Evolutionary conservation across 192 early-diverging fungal species (phyloP), one percentile per base, ranked within the genome.

Genomic region (Chytriomyces hyalinus): DNA sequence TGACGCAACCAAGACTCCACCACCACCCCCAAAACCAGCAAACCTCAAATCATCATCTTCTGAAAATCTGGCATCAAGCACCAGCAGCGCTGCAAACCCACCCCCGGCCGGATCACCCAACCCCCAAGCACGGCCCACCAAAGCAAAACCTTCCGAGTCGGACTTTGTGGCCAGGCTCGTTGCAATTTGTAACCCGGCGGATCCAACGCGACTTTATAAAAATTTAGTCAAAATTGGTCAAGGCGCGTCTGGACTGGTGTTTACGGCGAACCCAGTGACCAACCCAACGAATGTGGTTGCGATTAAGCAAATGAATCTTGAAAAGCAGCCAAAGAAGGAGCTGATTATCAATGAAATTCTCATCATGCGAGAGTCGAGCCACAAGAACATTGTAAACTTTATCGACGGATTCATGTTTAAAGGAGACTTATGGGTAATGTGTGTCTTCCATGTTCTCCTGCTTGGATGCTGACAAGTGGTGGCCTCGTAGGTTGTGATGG

Each of bases 241-340:
- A 84, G 95, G 93, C 15, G 96, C 96, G 20, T 98, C 95, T 59
- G 96, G 95, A 49, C 92, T 93, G 36, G 96, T 98, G n/a, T 97
- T 90, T 72, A 95, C 91, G 3, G 93, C 96, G 6, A 90, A 92
- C 82, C 89, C 90, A 43, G 80, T 91, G 0, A 68, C 80, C 4
- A 17, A 20, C 15, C 90, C 89, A 36, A 87, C 88, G 51, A 71
- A 87, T 11, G 86, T 88, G 1, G 97, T 97, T 1, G 97, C 95
- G 0, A 96, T 98, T 80, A 98, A 98, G 83, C 95, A 96, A 83
- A 98, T 97, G 94, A 94, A 96, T 71, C 83, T 98, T 59, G 91
- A 95, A 81, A 91, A 94, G 81, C 97, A 98, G 84, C 95, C 96
- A 46, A 96, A 96, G 80, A 96, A 96, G 86, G 97, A 97, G 65